phyloP scores from a whole-genome alignment of 208 protist species.

The Trypanosoma scelopori region DNA sequence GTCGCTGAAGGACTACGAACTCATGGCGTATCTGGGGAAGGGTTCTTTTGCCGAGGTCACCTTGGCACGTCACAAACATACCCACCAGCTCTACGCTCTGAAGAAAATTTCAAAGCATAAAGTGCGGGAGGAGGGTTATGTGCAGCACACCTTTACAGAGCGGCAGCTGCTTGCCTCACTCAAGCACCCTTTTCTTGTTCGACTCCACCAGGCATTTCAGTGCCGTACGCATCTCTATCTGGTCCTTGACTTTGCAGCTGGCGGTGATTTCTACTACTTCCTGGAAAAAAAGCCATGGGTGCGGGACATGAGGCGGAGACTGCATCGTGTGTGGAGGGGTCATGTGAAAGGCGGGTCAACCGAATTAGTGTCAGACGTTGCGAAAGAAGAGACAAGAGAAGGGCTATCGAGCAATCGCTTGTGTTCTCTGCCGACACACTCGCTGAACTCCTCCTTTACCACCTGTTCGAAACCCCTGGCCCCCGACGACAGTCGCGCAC shows the following conservation, averaged over 20 bases:
- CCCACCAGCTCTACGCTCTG: constrained; percentile 69
- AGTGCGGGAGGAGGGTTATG: constrained; percentile 74
- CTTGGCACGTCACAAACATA: constrained; percentile 68
- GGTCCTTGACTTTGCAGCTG: constrained; percentile 83
- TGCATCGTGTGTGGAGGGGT: constrained; percentile 36
- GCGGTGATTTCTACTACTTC: constrained; percentile 83
- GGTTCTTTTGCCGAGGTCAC: constrained; percentile 89
- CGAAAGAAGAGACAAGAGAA: not conserved
- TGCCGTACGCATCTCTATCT: constrained; percentile 81
- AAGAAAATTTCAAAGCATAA: constrained; percentile 89
- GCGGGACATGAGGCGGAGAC: constrained; percentile 44
- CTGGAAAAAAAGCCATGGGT: constrained; percentile 66
- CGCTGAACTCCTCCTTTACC: not conserved
- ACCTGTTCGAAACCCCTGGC: constrained; percentile 22
- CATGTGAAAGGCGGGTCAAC: not conserved
- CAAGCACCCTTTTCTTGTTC: constrained; percentile 80
- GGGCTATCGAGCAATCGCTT: not conserved
- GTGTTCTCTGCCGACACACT: not conserved
- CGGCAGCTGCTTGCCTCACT: constrained; percentile 76
- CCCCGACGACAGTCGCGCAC: constrained; percentile 51
- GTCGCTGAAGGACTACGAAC: constrained; percentile 83
- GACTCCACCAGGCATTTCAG: constrained; percentile 83
- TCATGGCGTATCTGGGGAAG: constrained; percentile 81
- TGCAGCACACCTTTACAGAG: constrained; percentile 86
- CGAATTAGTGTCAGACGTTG: not conserved